Evolutionary conservation across 2,329 filamentous ascomycete genomes (phyloP).

Genomic region (Claviceps digitariae): DNA sequence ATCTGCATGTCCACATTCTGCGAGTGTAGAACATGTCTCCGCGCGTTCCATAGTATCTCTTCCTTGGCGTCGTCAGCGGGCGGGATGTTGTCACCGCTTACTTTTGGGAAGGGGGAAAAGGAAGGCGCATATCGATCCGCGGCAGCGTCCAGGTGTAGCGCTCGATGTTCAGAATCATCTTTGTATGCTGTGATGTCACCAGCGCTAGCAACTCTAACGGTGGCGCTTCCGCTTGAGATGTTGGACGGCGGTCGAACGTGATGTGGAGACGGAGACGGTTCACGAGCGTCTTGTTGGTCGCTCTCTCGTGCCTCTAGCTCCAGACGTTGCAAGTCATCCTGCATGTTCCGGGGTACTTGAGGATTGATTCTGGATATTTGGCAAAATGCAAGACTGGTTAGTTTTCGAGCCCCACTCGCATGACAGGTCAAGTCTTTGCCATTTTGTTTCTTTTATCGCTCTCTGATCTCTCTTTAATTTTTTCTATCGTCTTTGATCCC

Average conservation of each 20-base stretch:
- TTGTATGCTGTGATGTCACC: conserved; percentile 27
- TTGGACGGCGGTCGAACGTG: conserved; percentile 31
- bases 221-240: conserved; percentile 22
- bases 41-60: conserved; percentile 71
- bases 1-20: conserved; percentile 95
- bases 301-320: conserved; percentile 59
- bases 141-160: conserved; percentile 22
- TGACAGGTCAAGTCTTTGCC: not conserved
- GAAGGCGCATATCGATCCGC: conserved; percentile 51
- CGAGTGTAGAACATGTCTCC: conserved; percentile 73
- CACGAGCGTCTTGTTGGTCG: conserved; percentile 20
- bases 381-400: conserved; percentile 20
- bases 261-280: conserved; percentile 18
- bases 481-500: not conserved
- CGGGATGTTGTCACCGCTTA: conserved; percentile 77
- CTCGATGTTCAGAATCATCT: conserved; percentile 23
- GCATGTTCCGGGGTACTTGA: conserved; percentile 93
- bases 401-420: conserved; percentile 18
- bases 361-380: conserved; percentile 62
- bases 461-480: not conserved
- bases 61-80: conserved; percentile 92
- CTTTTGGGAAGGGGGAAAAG: conserved; percentile 84
- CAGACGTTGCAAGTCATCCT: conserved; percentile 82
- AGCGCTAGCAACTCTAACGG: conserved; percentile 18
- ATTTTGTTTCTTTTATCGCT: not conserved